Base-by-base conservation (phyloP, 164 flowering plant genomes). In the Nelumbo lutea region DNA sequence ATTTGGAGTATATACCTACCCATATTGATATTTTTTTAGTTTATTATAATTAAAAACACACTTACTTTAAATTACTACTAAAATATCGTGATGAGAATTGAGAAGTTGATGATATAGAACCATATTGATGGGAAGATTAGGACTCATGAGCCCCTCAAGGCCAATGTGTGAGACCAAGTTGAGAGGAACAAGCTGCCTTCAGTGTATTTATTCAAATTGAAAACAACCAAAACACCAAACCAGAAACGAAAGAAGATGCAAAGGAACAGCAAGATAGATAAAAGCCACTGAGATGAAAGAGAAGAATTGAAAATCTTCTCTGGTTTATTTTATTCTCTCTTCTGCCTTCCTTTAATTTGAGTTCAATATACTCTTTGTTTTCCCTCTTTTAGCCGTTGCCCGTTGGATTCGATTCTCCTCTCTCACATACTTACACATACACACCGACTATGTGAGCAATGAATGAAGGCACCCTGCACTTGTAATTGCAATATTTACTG, bases 401-500 rank as follows among this genome's bases (percentile, higher is more conserved):
- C 51, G 45, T 65, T 70, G 11, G 47, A 41, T 60, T 41, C 8
- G 52, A 40, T 50, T 60, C 48, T 60, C 61, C 65, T 55, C 78
- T 80, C 46, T 57, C 27, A 27, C 27, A 27, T 27, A 27, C 27
- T 27, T 61, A 75, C 69, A 75, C 85, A 76, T 59, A 76, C 70
- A 75, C 84, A 77, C 79, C 82, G 73, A 83, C 81, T 69, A 70
- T 27, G 11, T 53, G 70, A 75, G 81, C 86, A 84, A 84, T 81
- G 81, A 85, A 83, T 84, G 77, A 84, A 81, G 59, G 65, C 75
- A 59, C 56, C 56, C 79, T 78, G 85, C 85, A 69, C 76, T 79
- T 73, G 80, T 81, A 83, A 82, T 84, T 83, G 80, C 84, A 78
- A 78, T 81, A 77, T 81, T 80, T 80, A 84, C 89, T 81, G 50